These are phyloP conservation scores for Kodamaea hsintzibuensis DNA, from an alignment of 805 yeast genomes.

Conservation along the genomic window DNA sequence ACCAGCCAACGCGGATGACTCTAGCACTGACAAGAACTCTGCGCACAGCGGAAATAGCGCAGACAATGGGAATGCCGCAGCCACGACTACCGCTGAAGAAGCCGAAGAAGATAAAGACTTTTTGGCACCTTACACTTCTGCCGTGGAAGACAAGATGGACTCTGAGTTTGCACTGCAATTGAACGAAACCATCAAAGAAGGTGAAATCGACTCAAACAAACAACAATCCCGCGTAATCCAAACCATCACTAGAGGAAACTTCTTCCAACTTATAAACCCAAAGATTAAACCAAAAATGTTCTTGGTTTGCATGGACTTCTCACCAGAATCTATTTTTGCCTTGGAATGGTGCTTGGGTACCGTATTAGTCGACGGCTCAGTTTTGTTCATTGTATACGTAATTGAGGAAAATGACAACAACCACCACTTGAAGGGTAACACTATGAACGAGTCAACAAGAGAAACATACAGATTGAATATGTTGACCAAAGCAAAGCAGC, in stretches of 20 bases:
- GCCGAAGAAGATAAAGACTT: slow-evolving; percentile 25
- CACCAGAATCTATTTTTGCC: slow-evolving; percentile 81
- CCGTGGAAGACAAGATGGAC: slow-evolving; percentile 64
- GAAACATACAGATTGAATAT: slow-evolving; percentile 39
- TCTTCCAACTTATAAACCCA: slow-evolving; percentile 51
- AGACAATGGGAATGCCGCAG: slow-evolving; percentile 1
- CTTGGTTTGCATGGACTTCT: slow-evolving; percentile 76
- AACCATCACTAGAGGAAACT: slow-evolving; percentile 69
- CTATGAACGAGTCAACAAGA: slow-evolving; percentile 35
- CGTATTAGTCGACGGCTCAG: slow-evolving; percentile 78
- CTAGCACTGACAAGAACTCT: slow-evolving; percentile 7
- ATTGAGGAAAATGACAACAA: slow-evolving; percentile 48
- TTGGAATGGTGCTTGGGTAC: slow-evolving; percentile 89
- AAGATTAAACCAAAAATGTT: slow-evolving; percentile 56
- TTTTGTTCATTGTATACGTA: slow-evolving; percentile 69
- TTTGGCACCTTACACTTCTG: slow-evolving; percentile 67
- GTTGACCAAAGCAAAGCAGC: slow-evolving; percentile 45
- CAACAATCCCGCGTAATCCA: slow-evolving; percentile 61
- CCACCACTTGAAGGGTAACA: slow-evolving; percentile 43
- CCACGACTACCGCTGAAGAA: slow-evolving; percentile 4
- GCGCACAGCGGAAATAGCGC: neutral
- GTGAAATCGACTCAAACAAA: slow-evolving; percentile 54
- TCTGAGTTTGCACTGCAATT: slow-evolving; percentile 56
- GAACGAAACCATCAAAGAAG: slow-evolving; percentile 53
- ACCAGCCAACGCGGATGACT: slow-evolving; percentile 4